Evolutionary conservation across 805 yeast genomes (phyloP).

Genomic region (Kazachstania viticola): DNA sequence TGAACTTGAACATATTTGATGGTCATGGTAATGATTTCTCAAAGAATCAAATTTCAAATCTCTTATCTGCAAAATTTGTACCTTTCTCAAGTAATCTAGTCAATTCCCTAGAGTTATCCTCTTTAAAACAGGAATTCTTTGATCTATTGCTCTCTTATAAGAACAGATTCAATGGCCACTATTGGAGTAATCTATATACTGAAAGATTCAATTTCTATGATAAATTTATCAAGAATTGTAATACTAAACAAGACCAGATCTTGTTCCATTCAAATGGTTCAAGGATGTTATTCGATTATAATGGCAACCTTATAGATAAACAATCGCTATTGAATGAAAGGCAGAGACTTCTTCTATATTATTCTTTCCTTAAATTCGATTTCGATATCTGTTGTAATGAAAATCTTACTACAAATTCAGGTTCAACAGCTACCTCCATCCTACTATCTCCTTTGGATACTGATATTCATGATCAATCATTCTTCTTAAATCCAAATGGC

Average conservation of each 20-base stretch:
- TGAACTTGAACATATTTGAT: constrained; percentile 72
- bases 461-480: constrained; percentile 18
- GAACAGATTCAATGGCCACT: constrained; percentile 56
- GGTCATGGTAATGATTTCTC: constrained; percentile 82
- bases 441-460: constrained; percentile 28
- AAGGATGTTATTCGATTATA: constrained; percentile 26
- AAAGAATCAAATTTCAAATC: constrained; percentile 40
- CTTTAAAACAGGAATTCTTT: constrained; percentile 25
- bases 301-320: constrained; percentile 28
- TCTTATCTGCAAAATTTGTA: constrained; percentile 39
- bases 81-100: constrained; percentile 46
- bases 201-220: constrained; percentile 30
- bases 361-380: constrained; percentile 22
- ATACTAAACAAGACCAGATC: constrained; percentile 26
- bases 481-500: constrained; percentile 46
- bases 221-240: constrained; percentile 24
- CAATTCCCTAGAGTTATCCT: constrained; percentile 21
- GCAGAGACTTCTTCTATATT: constrained; percentile 22
- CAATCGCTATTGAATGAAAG: constrained; percentile 23
- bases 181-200: constrained; percentile 72
- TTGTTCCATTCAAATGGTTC: constrained; percentile 20
- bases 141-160: constrained; percentile 44
- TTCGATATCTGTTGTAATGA: constrained; percentile 17
- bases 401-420: constrained; percentile 20
- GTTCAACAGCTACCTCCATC: constrained; percentile 66